Evolutionary conservation across 345 rosid genomes (phyloP), one percentile per base, ranked within the genome.

Genomic region (Eucalyptus curtisii): DNA sequence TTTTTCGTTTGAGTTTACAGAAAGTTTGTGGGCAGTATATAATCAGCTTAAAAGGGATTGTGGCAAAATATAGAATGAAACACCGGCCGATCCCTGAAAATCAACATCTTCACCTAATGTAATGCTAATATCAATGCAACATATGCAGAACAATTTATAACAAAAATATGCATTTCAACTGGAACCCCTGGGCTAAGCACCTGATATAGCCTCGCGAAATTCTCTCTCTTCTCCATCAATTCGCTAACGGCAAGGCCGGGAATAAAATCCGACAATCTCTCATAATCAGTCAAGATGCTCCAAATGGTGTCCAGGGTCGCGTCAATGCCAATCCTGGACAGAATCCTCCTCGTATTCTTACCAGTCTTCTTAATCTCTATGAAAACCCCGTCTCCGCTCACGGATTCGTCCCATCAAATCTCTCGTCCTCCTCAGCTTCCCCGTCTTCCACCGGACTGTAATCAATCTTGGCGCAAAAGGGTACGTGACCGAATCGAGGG

Each of bases 181-280:
- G 27, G 82, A 76, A 76, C 47, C 47, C 42, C 47, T 0, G 47
- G 27, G 47, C 82, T 22, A 20, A 20, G 45, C 13, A 76, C 99
- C 98, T 98, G 99, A 87, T 87, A 95, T 22, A 98, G 91, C 66
- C 99, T 94, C 90, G 94, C 97, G 88, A 93, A 95, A 49, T 95
- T 96, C 50, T 92, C 94, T 85, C 93, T 95, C 92, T 94, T 95
- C 90, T 96, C 97, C 17, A 97, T 91, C 92, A 97, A 91, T 91
- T 94, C 90, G 91, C 98, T 95, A 87, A 96, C 96, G 15, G 95
- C 98, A 31, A 97, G 98, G 4, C 95, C 94, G 1, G 99, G 99
- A 42, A 96, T 93, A 92, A 95, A 91, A 89, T 96, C 99, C 7
- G 96, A 94, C 91, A 97, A 49, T 86, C 92, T 93, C 92, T 97